Percentiles rank a stretch among this genome's conserved stretches.
Conservation (phyloP, 805 yeast species). For the Candida boleticola region DNA sequence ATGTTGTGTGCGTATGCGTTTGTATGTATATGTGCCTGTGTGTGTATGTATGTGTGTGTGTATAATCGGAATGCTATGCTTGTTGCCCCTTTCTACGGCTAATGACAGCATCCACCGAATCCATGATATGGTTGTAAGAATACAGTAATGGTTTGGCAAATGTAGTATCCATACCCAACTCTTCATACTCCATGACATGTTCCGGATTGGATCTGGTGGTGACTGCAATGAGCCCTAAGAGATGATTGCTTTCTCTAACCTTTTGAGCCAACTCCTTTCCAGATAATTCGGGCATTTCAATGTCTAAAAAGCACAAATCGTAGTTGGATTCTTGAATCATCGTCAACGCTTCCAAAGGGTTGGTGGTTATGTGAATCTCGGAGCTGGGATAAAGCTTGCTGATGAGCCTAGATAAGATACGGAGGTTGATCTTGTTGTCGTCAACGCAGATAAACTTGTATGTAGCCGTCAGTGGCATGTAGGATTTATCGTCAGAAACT, state of each 20-base stretch:
- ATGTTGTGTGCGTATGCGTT: too few species aligned
- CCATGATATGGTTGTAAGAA: slow-evolving; percentile 10
- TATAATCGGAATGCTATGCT: too few species aligned
- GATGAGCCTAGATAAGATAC: slow-evolving; percentile 32
- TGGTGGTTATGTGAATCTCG: slow-evolving; percentile 14
- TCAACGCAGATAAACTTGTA: slow-evolving; percentile 33
- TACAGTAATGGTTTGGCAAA: slow-evolving; percentile 38
- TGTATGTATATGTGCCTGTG: too few species aligned
- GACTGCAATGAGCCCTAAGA: slow-evolving; percentile 35
- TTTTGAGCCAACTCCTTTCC: slow-evolving; percentile 37
- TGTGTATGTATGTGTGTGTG: too few species aligned
- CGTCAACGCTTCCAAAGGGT: slow-evolving; percentile 28
- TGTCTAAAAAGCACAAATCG: slow-evolving; percentile 40
- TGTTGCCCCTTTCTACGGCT: background rate
- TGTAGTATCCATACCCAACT: slow-evolving; percentile 39
- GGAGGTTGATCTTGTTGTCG: slow-evolving; percentile 41
- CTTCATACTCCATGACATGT: slow-evolving; percentile 29
- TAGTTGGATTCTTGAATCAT: slow-evolving; percentile 19
- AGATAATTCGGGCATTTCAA: slow-evolving; percentile 43
- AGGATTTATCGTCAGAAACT: slow-evolving; percentile 3
- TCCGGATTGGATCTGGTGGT: slow-evolving; percentile 30
- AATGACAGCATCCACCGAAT: slow-evolving; percentile 9
- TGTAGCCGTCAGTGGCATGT: slow-evolving; percentile 3
- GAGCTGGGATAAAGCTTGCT: slow-evolving; percentile 33
- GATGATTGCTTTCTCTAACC: slow-evolving; percentile 10